phyloP scores from a whole-genome alignment of 176 grass and related monocot genomes.

The Eleusine indica region DNA sequence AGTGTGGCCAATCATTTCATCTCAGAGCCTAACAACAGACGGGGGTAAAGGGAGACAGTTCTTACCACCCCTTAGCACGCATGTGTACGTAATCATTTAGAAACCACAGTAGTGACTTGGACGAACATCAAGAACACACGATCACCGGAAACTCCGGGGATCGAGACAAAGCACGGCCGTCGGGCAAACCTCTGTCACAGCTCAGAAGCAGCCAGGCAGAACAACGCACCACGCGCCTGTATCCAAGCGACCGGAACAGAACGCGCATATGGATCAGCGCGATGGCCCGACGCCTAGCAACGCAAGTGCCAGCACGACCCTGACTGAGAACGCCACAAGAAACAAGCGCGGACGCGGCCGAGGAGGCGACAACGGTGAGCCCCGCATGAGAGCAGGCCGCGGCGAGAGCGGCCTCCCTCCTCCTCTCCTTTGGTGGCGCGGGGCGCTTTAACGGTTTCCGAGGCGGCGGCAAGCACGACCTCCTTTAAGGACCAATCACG shows the following conservation, averaged over 20 bases:
- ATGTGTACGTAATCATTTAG: neutral
- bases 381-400: neutral
- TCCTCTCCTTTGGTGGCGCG: neutral
- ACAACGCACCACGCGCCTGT: neutral
- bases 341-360: neutral
- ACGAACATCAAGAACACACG: neutral
- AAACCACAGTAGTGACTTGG: neutral
- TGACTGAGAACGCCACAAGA: neutral
- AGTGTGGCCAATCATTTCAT: neutral
- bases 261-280: neutral
- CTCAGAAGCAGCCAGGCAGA: neutral
- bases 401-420: neutral
- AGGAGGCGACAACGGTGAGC: slow-evolving; percentile 12
- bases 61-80: neutral
- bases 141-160: neutral
- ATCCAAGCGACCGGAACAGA: slow-evolving; percentile 2
- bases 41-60: neutral
- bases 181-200: neutral
- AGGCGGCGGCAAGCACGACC: slow-evolving; percentile 51
- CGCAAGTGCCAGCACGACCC: neutral
- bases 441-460: slow-evolving; percentile 64
- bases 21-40: neutral
- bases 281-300: neutral
- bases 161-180: neutral
- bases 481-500: slow-evolving; percentile 68